Evolutionary conservation across 1,139 yeast genomes (phyloP), one percentile per base, ranked within the genome.

Genomic region (Blastobotrys elegans): DNA sequence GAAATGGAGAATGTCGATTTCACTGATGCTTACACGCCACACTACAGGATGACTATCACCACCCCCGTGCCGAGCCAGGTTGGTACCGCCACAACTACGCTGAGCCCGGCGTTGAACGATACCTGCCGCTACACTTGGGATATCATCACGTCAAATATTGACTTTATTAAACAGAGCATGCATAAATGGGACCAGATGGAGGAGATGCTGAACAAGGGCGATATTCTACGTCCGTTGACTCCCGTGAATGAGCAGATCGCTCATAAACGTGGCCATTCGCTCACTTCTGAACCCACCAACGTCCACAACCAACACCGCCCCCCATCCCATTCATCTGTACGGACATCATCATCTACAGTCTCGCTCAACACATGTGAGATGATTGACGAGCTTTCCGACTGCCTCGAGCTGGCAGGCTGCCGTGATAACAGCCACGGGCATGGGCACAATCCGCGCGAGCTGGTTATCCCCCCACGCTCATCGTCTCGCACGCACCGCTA

Each of bases 91-190:
- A 22, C 30, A 22, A 20, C 11, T 10, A 18, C 20, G 14, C 43
- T 26, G n/a, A 16, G 13, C 11, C 41, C 33, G 17, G 6, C 6
- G 4, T 3, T 24, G 29, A 27, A 11, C 14, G 11, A 10, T 17
- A 40, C 2, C 13, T 4, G 11, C 29, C 18, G 11, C 7, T 57
- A 57, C 44, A 56, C 57, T 21, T 56, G 61, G 61, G 59, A 54
- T 18, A 46, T 42, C 14, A 56, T 56, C 32, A 47, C 49, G 8
- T 49, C 56, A 20, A 57, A 56, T 43, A 44, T 57, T 17, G 50
- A 51, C 39, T 33, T 18, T 11, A 55, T 57, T 33, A 46, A 47
- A 20, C 44, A 50, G 7, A 51, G 55, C 10, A 50, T 56, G 41
- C 39, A 50, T 16, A 46, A 46, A 20, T 47, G 55, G 53, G 52